These are phyloP conservation scores for Lithocarpus polystachyus DNA, from an alignment of 306 rosid genomes.

Conservation along the genomic window DNA sequence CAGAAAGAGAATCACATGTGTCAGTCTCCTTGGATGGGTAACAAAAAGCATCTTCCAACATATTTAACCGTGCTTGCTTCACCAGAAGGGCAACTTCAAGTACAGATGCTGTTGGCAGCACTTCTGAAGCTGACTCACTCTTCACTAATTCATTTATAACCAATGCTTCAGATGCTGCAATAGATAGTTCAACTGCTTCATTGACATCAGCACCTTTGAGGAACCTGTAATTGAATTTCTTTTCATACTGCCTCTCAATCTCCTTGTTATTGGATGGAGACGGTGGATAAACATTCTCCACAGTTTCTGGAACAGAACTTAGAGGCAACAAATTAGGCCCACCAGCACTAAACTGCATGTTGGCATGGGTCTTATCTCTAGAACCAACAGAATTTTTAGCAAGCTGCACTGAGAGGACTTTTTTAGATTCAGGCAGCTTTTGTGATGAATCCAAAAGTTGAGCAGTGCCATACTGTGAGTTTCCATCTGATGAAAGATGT, in stretches of 20 bases:
- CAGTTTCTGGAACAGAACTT: slow-evolving; percentile 26
- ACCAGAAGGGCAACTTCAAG: slow-evolving; percentile 79
- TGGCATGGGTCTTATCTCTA: slow-evolving; percentile 31
- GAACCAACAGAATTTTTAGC: slow-evolving; percentile 33
- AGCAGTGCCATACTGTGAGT: slow-evolving; percentile 36
- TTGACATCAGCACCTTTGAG: slow-evolving; percentile 42
- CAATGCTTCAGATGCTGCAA: slow-evolving; percentile 89
- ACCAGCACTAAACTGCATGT: slow-evolving; percentile 13
- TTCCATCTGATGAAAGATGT: slow-evolving; percentile 58
- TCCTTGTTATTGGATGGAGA: slow-evolving; percentile 30
- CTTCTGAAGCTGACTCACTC: slow-evolving; percentile 38
- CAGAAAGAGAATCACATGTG: slow-evolving; percentile 65
- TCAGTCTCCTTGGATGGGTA: slow-evolving; percentile 38
- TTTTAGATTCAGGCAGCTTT: slow-evolving; percentile 26
- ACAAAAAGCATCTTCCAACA: slow-evolving; percentile 39
- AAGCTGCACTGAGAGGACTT: slow-evolving; percentile 28
- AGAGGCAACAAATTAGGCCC: slow-evolving; percentile 27
- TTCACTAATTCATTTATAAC: slow-evolving; percentile 65
- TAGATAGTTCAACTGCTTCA: slow-evolving; percentile 67
- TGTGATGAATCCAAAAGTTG: slow-evolving; percentile 45
- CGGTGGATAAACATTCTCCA: slow-evolving; percentile 24
- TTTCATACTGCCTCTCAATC: slow-evolving; percentile 29
- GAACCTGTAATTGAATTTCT: slow-evolving; percentile 26
- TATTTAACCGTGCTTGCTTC: slow-evolving; percentile 63
- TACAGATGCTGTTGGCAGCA: slow-evolving; percentile 39